Evolutionary conservation across 2,329 filamentous ascomycete species (phyloP).

Genomic region (Lachnum nothofagi): DNA sequence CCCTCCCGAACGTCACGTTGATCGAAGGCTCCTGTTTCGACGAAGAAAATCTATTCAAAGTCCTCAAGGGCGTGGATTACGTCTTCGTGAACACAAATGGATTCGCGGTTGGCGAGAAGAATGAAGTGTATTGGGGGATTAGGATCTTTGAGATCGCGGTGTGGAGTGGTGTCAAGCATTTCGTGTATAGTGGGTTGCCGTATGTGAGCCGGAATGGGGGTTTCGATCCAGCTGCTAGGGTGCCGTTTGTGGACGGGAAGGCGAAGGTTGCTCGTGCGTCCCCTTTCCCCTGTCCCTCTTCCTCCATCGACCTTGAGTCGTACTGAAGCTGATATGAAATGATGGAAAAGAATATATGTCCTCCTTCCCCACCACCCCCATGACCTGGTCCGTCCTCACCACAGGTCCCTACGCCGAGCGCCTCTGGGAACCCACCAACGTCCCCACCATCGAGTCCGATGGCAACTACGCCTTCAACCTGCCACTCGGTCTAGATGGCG

Average conservation of each 20-base stretch:
- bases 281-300: background rate
- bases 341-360: constrained; percentile 15
- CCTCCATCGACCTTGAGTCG: background rate
- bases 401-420: constrained; percentile 27
- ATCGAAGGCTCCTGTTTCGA: constrained; percentile 13
- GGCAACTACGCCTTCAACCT: constrained; percentile 11
- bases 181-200: constrained; percentile 18
- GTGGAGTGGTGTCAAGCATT: constrained; percentile 19
- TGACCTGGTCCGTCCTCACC: constrained; percentile 21
- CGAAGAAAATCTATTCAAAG: constrained; percentile 12
- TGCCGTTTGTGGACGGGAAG: constrained; percentile 23
- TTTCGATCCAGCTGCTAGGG: constrained; percentile 14
- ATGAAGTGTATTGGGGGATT: constrained; percentile 24
- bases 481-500: constrained; percentile 3
- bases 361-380: constrained; percentile 12
- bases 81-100: constrained; percentile 26
- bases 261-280: constrained; percentile 13
- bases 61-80: constrained; percentile 18
- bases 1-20: constrained; percentile 19
- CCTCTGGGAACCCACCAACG: constrained; percentile 9
- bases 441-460: constrained; percentile 10
- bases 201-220: constrained; percentile 13
- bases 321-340: background rate
- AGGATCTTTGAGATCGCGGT: constrained; percentile 24
- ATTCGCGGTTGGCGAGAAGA: constrained; percentile 27